A percentile compares a stretch with the other conserved stretches of the same genome.
Conservation (phyloP, 78 protist genomes). For the Chrysochromulina tobinii region DNA sequence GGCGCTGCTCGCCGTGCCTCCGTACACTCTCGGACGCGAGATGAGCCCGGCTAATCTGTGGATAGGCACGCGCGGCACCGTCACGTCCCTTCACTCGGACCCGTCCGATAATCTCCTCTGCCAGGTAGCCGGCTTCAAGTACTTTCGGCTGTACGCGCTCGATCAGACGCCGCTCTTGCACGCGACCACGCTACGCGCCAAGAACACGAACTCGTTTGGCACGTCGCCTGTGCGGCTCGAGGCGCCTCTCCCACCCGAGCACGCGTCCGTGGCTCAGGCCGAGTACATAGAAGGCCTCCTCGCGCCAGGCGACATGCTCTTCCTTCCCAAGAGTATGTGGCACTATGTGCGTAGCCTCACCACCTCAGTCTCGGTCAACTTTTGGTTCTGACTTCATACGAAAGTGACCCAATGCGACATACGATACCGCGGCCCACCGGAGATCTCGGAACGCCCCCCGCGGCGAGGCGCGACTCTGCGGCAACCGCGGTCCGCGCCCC, state of each 20-base stretch:
- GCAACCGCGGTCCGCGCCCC: too few relatives aligned
- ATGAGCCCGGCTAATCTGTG: constrained; percentile 38
- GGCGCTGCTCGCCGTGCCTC: neutral
- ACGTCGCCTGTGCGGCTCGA: constrained; percentile 51
- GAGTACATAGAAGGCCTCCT: constrained; percentile 38
- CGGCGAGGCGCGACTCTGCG: too few relatives aligned
- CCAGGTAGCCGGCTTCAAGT: constrained; percentile 69
- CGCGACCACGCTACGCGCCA: neutral
- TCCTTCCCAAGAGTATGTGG: constrained; percentile 51
- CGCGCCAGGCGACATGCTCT: constrained; percentile 70
- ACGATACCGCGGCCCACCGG: too few relatives aligned
- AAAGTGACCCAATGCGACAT: too few relatives aligned
- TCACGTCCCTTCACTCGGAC: constrained; percentile 72
- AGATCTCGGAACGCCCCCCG: too few relatives aligned
- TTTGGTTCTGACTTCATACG: constrained; percentile 38
- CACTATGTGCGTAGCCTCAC: constrained; percentile 66
- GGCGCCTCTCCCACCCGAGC: neutral
- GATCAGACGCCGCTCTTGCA: constrained; percentile 24
- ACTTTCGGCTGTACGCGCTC: constrained; percentile 57
- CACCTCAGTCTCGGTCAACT: constrained; percentile 34
- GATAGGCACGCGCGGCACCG: constrained; percentile 73
- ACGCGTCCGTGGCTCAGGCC: constrained; percentile 32
- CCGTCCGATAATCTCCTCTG: constrained; percentile 60
- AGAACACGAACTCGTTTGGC: neutral
- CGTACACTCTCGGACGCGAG: neutral